Percentiles rank a stretch among this genome's conserved stretches.
Conservation (phyloP, 306 rosid genomes). For the Quercus aquifolioides region DNA sequence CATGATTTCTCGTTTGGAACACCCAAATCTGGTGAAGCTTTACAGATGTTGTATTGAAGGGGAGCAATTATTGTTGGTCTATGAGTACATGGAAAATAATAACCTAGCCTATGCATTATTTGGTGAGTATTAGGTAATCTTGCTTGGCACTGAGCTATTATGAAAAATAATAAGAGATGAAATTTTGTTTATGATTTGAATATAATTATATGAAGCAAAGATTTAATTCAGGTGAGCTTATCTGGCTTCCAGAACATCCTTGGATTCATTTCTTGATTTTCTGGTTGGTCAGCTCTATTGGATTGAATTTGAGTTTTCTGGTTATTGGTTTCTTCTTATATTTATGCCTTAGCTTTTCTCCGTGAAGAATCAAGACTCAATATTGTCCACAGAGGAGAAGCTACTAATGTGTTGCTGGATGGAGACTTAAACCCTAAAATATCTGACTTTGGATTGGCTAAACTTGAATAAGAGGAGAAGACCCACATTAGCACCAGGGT, state of each 20-base stretch:
- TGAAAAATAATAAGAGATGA: background rate
- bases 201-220: no score
- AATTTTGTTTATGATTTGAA: no score
- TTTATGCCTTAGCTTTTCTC: conserved; percentile 63
- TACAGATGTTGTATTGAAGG: conserved; percentile 69
- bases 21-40: conserved; percentile 80
- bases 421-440: conserved; percentile 63
- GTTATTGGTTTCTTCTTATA: background rate
- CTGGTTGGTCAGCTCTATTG: background rate
- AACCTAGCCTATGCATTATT: conserved; percentile 66
- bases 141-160: background rate
- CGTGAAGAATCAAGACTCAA: conserved; percentile 67
- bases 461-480: conserved; percentile 63
- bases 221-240: background rate
- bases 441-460: conserved; percentile 80
- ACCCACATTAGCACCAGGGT: conserved; percentile 68
- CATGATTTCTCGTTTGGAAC: conserved; percentile 63
- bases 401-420: conserved; percentile 74
- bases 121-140: conserved; percentile 36
- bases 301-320: background rate
- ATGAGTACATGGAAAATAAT: conserved; percentile 77
- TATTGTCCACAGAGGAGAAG: conserved; percentile 77
- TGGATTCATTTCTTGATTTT: background rate
- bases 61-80: conserved; percentile 58
- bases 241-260: background rate